A percentile compares a stretch with the other conserved stretches of the same genome.
Evolutionary conservation across 352 stramenopile genomes (phyloP).

Genomic region (Phytophthora chlamydospora): DNA sequence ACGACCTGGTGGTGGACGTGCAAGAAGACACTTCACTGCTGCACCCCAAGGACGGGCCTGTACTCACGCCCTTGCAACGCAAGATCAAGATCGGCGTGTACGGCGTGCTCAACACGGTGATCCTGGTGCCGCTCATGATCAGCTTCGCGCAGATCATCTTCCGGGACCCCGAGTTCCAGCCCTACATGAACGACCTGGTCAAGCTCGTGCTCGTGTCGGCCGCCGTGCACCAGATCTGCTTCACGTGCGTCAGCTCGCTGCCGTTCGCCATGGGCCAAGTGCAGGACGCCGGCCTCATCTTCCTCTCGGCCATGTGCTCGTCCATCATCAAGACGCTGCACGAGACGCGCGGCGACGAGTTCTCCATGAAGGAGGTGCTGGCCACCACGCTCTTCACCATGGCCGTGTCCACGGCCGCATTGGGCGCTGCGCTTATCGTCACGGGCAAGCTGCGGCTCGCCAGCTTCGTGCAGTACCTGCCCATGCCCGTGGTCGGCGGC

Average conservation of each 20-base stretch:
- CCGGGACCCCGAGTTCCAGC: conserved; percentile 90
- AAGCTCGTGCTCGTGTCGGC: conserved; percentile 94
- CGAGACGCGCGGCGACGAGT: conserved; percentile 58
- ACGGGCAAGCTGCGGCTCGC: conserved; percentile 95
- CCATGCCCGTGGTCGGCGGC: conserved; percentile 96
- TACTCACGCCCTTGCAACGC: conserved; percentile 29
- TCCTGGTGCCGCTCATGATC: conserved; percentile 89
- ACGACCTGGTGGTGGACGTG: conserved; percentile 42
- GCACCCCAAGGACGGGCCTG: conserved; percentile 8
- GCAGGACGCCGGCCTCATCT: conserved; percentile 99
- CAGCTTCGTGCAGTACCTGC: conserved; percentile 97
- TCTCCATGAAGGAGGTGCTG: conserved; percentile 85
- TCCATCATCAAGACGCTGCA: conserved; percentile 86
- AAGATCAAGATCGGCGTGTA: conserved; percentile 82
- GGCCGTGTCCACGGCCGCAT: conserved; percentile 88
- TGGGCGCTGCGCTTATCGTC: conserved; percentile 94
- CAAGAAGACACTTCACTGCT: conserved; percentile 30
- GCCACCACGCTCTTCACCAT: conserved; percentile 96
- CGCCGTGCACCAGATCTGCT: conserved; percentile 84
- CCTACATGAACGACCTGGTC: conserved; percentile 91
- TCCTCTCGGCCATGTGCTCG: conserved; percentile 95
- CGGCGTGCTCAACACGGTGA: conserved; percentile 94
- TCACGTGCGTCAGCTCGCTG: conserved; percentile 91
- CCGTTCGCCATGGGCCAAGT: conserved; percentile 98
- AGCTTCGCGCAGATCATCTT: conserved; percentile 98